These are phyloP conservation scores for Calonectria pauciramosa DNA, from an alignment of 2,329 filamentous ascomycete species.

Conservation along the genomic window DNA sequence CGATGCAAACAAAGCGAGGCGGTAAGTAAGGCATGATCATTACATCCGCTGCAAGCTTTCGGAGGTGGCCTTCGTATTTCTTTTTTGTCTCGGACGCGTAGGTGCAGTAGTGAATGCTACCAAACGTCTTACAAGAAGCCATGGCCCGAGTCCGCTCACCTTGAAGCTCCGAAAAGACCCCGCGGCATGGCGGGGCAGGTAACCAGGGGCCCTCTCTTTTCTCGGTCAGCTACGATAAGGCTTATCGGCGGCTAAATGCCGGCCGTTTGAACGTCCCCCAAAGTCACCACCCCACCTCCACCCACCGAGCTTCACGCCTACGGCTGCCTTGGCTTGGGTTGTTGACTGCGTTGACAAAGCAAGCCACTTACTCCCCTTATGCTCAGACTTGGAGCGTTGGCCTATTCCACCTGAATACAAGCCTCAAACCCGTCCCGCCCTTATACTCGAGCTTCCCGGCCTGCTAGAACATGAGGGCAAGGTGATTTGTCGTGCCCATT, in stretches of 20 bases:
- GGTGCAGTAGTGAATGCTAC: background rate
- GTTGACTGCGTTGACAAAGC: conserved; percentile 9
- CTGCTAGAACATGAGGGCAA: conserved; percentile 7
- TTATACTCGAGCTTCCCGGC: background rate
- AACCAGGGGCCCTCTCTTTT: background rate
- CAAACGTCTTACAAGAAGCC: background rate
- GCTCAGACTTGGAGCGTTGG: background rate
- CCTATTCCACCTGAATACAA: background rate
- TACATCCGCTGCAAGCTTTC: background rate
- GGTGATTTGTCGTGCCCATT: conserved; percentile 16
- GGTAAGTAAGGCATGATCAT: background rate
- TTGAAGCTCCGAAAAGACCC: background rate
- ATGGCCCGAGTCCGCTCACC: background rate
- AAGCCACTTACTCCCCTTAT: background rate
- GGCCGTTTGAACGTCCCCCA: background rate
- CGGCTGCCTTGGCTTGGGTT: conserved; percentile 8
- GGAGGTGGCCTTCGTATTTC: background rate
- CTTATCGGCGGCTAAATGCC: background rate
- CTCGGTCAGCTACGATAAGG: background rate
- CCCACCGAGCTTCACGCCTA: conserved; percentile 3
- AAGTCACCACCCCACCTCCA: conserved; percentile 13
- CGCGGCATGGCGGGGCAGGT: background rate
- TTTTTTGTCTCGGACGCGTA: background rate
- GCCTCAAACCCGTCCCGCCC: background rate
- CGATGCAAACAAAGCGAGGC: background rate